These are phyloP conservation scores for Penicillium freii DNA, from an alignment of 2,329 filamentous ascomycete genomes.

Conservation along the genomic window DNA sequence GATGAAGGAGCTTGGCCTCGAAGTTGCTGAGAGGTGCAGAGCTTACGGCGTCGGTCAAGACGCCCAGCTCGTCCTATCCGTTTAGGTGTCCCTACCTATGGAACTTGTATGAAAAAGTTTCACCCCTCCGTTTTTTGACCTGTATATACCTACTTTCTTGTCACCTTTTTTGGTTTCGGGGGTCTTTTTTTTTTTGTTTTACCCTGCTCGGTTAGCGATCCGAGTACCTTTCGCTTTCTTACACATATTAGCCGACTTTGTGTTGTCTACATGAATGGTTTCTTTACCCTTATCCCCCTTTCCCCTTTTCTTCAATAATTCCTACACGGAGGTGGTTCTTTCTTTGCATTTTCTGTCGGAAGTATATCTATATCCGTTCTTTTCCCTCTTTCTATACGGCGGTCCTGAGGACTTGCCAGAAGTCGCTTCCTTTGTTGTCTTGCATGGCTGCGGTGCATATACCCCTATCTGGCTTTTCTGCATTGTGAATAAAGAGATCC, in stretches of 20 bases:
- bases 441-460: slow-evolving; percentile 35
- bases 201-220: slow-evolving; percentile 17
- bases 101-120: slow-evolving; percentile 17
- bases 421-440: slow-evolving; percentile 23
- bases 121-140: slow-evolving; percentile 20
- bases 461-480: slow-evolving; percentile 34
- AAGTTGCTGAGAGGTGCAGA: slow-evolving; percentile 79
- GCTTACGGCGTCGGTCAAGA: slow-evolving; percentile 57
- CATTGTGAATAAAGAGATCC: slow-evolving; percentile 22
- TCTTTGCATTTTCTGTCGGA: slow-evolving; percentile 17
- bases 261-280: slow-evolving; percentile 26
- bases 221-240: slow-evolving; percentile 29
- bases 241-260: slow-evolving; percentile 27
- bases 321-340: slow-evolving; percentile 16
- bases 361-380: slow-evolving; percentile 17
- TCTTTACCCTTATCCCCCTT: slow-evolving; percentile 9
- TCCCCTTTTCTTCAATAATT: slow-evolving; percentile 18
- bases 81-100: slow-evolving; percentile 45
- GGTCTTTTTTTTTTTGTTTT: slow-evolving; percentile 5
- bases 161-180: background rate
- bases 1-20: slow-evolving; percentile 87
- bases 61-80: slow-evolving; percentile 67
- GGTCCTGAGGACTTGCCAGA: slow-evolving; percentile 15
- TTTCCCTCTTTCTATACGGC: slow-evolving; percentile 16
- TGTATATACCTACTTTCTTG: slow-evolving; percentile 23